These are phyloP conservation scores for Aspergillus nanangensis DNA, from an alignment of 495 filamentous ascomycete genomes.

Conservation along the genomic window DNA sequence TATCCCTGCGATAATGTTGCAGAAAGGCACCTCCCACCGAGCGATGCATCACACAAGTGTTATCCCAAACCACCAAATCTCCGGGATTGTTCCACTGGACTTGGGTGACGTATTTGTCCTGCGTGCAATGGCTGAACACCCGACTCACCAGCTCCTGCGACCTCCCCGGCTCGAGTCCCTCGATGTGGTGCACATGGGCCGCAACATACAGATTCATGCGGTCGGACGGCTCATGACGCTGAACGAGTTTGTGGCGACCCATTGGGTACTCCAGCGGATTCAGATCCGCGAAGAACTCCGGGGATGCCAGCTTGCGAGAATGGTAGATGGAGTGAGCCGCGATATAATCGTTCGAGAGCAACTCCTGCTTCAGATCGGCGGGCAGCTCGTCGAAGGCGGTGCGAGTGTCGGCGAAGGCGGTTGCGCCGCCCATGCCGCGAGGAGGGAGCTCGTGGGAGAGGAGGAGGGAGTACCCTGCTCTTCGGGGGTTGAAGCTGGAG, in stretches of 20 bases:
- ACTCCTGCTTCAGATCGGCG: constrained; percentile 25
- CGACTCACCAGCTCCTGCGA: constrained; percentile 34
- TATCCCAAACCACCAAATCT: constrained; percentile 60
- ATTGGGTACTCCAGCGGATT: constrained; percentile 39
- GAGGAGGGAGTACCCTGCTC: constrained; percentile 51
- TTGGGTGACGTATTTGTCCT: constrained; percentile 43
- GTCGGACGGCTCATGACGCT: constrained; percentile 48
- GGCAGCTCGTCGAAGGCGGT: constrained; percentile 50
- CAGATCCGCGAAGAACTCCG: constrained; percentile 46
- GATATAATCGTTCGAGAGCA: constrained; percentile 45
- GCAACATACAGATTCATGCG: constrained; percentile 53
- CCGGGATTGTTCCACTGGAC: constrained; percentile 45
- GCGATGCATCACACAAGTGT: constrained; percentile 51
- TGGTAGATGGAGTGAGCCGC: constrained; percentile 51
- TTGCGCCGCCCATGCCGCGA: constrained; percentile 44
- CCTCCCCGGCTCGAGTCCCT: constrained; percentile 33
- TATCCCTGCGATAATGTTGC: constrained; percentile 46
- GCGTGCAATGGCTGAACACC: constrained; percentile 43
- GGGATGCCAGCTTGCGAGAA: constrained; percentile 48
- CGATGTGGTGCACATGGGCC: constrained; percentile 52
- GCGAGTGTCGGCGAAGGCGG: constrained; percentile 55
- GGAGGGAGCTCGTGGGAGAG: constrained; percentile 50
- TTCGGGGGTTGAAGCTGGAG: constrained; percentile 55
- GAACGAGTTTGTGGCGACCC: constrained; percentile 45
- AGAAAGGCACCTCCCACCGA: constrained; percentile 46